Conservation (phyloP, 495 filamentous ascomycete species). For the Schizothecium vesticola region DNA sequence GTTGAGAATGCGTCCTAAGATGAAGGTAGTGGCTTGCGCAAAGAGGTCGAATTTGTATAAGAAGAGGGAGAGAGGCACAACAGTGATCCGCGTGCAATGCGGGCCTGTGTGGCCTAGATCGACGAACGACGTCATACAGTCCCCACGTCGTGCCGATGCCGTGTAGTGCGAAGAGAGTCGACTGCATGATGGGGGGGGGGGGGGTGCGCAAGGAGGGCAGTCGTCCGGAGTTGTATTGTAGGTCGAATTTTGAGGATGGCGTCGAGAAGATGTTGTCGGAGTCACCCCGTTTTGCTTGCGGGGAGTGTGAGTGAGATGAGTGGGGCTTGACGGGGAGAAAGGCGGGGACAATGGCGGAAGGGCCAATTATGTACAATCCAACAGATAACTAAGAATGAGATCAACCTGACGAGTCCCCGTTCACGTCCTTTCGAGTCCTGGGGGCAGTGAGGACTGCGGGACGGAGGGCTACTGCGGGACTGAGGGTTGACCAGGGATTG, state of each 20-base stretch:
- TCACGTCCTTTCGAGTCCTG: background rate
- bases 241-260: no score
- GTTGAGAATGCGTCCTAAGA: background rate
- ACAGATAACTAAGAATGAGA: constrained; percentile 14
- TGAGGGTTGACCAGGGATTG: constrained; percentile 20
- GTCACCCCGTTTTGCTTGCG: background rate
- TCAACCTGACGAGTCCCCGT: constrained; percentile 11
- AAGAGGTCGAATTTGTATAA: background rate
- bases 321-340: background rate
- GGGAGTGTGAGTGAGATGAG: background rate
- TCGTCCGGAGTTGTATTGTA: background rate
- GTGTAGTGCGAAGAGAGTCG: constrained; percentile 7
- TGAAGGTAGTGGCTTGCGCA: background rate
- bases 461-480: constrained; percentile 19
- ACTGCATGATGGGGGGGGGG: constrained; percentile 10
- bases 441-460: background rate
- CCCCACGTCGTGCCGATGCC: constrained; percentile 7
- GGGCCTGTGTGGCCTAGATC: constrained; percentile 2
- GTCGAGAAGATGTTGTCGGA: no score
- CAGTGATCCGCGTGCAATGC: constrained; percentile 11
- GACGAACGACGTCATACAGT: background rate
- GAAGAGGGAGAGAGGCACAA: background rate
- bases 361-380: constrained; percentile 32
- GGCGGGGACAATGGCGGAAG: background rate
- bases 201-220: background rate